Percentiles rank a stretch among this genome's conserved stretches.
phyloP scores from a whole-genome alignment of 1,284 basidiomycete species.

The Puccinia triticina region DNA sequence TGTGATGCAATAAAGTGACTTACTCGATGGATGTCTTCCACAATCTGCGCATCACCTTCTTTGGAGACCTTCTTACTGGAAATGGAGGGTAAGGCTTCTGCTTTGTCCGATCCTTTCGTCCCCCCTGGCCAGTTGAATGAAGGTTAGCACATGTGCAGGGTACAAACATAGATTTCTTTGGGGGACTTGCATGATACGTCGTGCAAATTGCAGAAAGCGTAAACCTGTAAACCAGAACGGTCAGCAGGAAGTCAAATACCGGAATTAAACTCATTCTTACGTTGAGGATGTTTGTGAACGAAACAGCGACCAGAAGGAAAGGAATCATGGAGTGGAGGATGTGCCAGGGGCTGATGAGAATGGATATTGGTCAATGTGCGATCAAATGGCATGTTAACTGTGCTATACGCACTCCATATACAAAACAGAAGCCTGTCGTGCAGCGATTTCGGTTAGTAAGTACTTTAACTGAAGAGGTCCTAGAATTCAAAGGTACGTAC shows the following conservation, averaged over 20 bases:
- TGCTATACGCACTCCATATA: slow-evolving; percentile 49
- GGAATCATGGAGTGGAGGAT: slow-evolving; percentile 75
- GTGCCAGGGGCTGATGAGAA: slow-evolving; percentile 77
- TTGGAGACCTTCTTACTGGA: slow-evolving; percentile 71
- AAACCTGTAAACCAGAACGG: slow-evolving; percentile 67
- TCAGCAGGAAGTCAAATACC: neutral
- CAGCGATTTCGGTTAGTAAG: neutral
- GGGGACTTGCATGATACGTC: slow-evolving; percentile 62
- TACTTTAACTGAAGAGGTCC: neutral
- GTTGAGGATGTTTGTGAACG: slow-evolving; percentile 82
- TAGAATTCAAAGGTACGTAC: neutral
- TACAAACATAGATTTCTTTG: neutral
- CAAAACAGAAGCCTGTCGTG: slow-evolving; percentile 39
- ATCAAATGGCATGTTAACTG: neutral
- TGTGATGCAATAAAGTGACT: neutral
- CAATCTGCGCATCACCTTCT: slow-evolving; percentile 74
- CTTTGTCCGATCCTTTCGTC: slow-evolving; percentile 95
- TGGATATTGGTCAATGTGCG: neutral
- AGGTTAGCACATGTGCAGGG: neutral
- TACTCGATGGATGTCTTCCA: slow-evolving; percentile 59
- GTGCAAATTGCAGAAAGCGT: slow-evolving; percentile 93
- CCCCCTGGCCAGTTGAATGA: slow-evolving; percentile 67
- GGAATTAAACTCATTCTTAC: slow-evolving; percentile 1
- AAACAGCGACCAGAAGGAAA: slow-evolving; percentile 72
- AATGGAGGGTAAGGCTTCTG: slow-evolving; percentile 84